phyloP scores from a whole-genome alignment of 2,329 filamentous ascomycete genomes.

The Grosmannia clavigera region DNA sequence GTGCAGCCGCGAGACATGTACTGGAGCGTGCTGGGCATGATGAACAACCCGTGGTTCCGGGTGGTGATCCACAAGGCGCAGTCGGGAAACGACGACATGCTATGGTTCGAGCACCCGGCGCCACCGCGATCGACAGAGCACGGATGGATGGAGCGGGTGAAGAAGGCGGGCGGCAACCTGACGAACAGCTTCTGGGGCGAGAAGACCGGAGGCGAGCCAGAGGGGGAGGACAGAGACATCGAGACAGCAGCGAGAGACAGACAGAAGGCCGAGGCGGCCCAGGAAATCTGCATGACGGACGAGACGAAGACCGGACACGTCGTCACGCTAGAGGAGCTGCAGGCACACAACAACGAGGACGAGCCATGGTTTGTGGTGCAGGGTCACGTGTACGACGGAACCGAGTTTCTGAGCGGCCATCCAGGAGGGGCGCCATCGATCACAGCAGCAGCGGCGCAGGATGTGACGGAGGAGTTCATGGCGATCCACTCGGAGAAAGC shows the following conservation, averaged over 20 bases:
- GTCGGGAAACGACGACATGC: slow-evolving; percentile 29
- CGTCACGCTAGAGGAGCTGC: slow-evolving; percentile 62
- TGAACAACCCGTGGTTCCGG: slow-evolving; percentile 94
- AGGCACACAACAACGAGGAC: slow-evolving; percentile 49
- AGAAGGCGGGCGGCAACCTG: slow-evolving; percentile 69
- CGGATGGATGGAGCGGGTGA: slow-evolving; percentile 90
- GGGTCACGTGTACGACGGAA: slow-evolving; percentile 82
- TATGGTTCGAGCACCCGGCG: slow-evolving; percentile 82
- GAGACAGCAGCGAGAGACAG: slow-evolving; percentile 23
- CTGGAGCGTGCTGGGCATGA: slow-evolving; percentile 91
- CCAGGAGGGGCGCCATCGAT: slow-evolving; percentile 83
- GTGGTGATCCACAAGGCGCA: slow-evolving; percentile 62
- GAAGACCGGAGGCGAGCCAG: slow-evolving; percentile 59
- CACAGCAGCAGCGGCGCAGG: slow-evolving; percentile 65
- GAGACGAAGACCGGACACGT: slow-evolving; percentile 36
- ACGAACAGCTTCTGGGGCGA: slow-evolving; percentile 80
- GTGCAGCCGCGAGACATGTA: slow-evolving; percentile 88
- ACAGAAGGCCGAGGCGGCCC: slow-evolving; percentile 30
- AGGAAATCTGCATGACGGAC: slow-evolving; percentile 69
- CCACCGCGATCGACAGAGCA: slow-evolving; percentile 64
- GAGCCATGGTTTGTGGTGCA: slow-evolving; percentile 81
- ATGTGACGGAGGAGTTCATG: slow-evolving; percentile 80
- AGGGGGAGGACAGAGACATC: slow-evolving; percentile 14
- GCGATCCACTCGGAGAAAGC: slow-evolving; percentile 89
- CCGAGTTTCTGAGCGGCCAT: slow-evolving; percentile 65